Base-by-base conservation (phyloP, 345 rosid species). In the Camelina hispida region DNA sequence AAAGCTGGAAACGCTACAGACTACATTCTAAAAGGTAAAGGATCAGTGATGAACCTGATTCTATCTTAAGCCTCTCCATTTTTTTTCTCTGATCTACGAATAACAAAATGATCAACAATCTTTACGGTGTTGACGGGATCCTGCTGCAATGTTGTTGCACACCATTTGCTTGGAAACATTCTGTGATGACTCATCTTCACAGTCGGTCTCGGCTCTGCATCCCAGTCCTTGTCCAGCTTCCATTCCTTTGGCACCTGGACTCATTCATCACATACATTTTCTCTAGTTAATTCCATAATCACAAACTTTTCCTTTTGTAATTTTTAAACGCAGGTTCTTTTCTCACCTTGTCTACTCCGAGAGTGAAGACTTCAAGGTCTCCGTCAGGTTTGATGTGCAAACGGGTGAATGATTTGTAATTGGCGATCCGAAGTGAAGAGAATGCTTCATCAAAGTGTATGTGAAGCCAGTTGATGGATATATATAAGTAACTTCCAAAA, bases 381-480 rank as follows among this genome's bases (percentile, higher is more conserved):
- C 98, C 96, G 71, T 86, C 86, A 14, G 55, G 32, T 56, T 78
- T 85, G 64, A 94, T 94, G 78, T 89, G 95, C 65, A 88, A 84
- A 69, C 98, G 87, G 9, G 98, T 89, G 71, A 91, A 88, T 30
- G 96, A 78, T 85, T 94, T 94, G 87, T 94, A 91, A 78, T 89
- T 94, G 54, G 98, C 96, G 20, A 94, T 94, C 73, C 96, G 81
- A n/a, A 94, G 95, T 0, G 98, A 94, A 4, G 98, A 91, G 78
- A 94, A 94, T 40, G 98, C 98, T 82, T 94, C 97, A 58, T 91
- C 95, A 54, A 91, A 94, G 84, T 94, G 98, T 75, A 94, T 47
- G 79, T 89, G 97, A 79, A 94, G 85, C 97, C 96, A 91, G 83
- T 94, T 94, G 75, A 94, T 89, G 82, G 87, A 88, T 47, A 94